Conservation (phyloP, 768 basidiomycete genomes). For the Naganishia antarctica region DNA sequence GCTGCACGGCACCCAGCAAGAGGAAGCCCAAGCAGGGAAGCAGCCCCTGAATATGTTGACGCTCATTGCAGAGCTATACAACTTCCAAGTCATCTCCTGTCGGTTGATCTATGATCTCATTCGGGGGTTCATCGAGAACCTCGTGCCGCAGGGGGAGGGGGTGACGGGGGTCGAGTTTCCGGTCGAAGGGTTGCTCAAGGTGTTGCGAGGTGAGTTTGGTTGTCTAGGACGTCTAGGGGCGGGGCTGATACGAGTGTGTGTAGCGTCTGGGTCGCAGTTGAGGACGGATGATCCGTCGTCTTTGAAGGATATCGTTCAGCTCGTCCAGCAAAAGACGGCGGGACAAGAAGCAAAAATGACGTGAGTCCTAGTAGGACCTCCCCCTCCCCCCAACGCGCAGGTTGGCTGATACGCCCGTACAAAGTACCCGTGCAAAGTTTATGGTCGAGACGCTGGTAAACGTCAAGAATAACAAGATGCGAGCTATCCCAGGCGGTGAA, state of each 20-base stretch:
- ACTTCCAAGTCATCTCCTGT: conserved; percentile 87
- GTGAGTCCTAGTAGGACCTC: conserved; percentile 52
- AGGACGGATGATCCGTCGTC: conserved; percentile 86
- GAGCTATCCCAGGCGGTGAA: conserved; percentile 55
- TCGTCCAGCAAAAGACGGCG: conserved; percentile 69
- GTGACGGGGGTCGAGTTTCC: conserved; percentile 58
- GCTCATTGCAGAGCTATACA: conserved; percentile 86
- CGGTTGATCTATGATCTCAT: conserved; percentile 87
- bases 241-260: not conserved
- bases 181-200: conserved; percentile 80
- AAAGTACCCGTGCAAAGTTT: conserved; percentile 82
- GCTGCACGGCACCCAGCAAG: conserved; percentile 16
- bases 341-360: conserved; percentile 51
- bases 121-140: conserved; percentile 62
- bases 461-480: conserved; percentile 82
- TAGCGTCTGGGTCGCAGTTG: conserved; percentile 87
- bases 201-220: conserved; percentile 56
- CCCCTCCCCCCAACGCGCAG: not conserved
- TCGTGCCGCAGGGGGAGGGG: conserved; percentile 52
- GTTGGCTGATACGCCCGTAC: not conserved
- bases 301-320: conserved; percentile 80
- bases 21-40: conserved; percentile 59
- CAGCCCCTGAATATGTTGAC: conserved; percentile 83
- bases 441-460: conserved; percentile 92
- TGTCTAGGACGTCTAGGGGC: too few species aligned